phyloP scores from a whole-genome alignment of 108 stramenopile genomes.

The Pinguiococcus pyrenoidosus region DNA sequence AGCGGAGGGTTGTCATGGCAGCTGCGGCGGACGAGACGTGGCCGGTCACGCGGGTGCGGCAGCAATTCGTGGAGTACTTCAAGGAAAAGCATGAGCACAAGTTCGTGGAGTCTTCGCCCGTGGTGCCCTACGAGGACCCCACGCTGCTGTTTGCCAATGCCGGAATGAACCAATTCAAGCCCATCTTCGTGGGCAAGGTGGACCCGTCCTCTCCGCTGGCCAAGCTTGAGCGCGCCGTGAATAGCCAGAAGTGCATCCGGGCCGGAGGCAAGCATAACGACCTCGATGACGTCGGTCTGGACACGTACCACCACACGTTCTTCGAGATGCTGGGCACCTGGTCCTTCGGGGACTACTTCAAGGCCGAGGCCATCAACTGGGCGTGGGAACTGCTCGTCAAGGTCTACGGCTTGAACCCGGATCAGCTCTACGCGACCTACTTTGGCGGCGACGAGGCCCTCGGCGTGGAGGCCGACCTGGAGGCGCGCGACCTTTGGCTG shows the following conservation, averaged over 20 bases:
- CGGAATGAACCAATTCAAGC: constrained; percentile 46
- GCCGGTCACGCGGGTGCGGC: constrained; percentile 3
- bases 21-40: too few species aligned
- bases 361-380: constrained; percentile 36
- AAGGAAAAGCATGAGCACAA: constrained; percentile 1
- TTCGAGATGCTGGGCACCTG: constrained; percentile 45
- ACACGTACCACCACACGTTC: constrained; percentile 46
- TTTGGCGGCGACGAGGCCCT: constrained; percentile 37
- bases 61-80: constrained; percentile 4
- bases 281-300: constrained; percentile 40
- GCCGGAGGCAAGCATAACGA: constrained; percentile 46
- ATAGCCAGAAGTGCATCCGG: constrained; percentile 47
- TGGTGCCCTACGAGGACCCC: constrained; percentile 34
- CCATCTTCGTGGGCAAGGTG: constrained; percentile 38
- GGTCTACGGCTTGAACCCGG: constrained; percentile 19
- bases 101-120: constrained; percentile 8
- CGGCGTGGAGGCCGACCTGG: constrained; percentile 31
- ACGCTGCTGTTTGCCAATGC: constrained; percentile 41
- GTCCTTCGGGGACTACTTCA: constrained; percentile 21
- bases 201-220: constrained; percentile 33
- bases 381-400: constrained; percentile 31
- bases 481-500: constrained; percentile 38
- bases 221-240: constrained; percentile 26
- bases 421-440: constrained; percentile 42
- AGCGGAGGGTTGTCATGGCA: too few species aligned